phyloP scores from a whole-genome alignment of 345 rosid genomes.

The Populus simonii region DNA sequence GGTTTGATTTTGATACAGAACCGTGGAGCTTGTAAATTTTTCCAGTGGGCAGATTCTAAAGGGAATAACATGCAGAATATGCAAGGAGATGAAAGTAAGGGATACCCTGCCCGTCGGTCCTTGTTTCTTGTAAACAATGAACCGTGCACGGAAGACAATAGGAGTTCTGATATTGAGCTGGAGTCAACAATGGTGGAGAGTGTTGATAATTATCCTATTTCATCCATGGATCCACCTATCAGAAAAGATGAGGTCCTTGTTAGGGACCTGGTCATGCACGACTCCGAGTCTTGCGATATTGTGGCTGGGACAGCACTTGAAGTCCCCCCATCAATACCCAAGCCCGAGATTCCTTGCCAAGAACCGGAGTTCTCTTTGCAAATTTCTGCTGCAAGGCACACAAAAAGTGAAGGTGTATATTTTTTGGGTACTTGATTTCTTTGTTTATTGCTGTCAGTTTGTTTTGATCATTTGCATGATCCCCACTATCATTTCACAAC shows the following conservation, averaged over 20 bases:
- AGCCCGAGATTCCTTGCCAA: background rate
- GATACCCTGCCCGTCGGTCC: background rate
- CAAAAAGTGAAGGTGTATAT: conserved; percentile 6
- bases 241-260: background rate
- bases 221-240: background rate
- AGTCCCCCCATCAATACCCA: background rate
- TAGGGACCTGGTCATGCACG: conserved; percentile 1
- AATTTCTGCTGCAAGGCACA: background rate
- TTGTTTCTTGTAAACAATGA: background rate
- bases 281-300: background rate
- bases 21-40: conserved; percentile 45
- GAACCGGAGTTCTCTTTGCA: background rate
- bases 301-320: background rate
- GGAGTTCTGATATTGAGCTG: background rate
- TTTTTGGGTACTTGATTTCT: background rate
- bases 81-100: background rate
- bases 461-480: background rate
- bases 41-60: conserved; percentile 27
- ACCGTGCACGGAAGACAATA: background rate
- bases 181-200: background rate
- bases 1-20: conserved; percentile 30
- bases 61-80: background rate
- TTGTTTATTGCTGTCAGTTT: background rate
- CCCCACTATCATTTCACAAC: no score
- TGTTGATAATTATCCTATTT: background rate